Base-by-base conservation (phyloP, 352 stramenopile genomes). In the Globisporangium mamillatum region DNA sequence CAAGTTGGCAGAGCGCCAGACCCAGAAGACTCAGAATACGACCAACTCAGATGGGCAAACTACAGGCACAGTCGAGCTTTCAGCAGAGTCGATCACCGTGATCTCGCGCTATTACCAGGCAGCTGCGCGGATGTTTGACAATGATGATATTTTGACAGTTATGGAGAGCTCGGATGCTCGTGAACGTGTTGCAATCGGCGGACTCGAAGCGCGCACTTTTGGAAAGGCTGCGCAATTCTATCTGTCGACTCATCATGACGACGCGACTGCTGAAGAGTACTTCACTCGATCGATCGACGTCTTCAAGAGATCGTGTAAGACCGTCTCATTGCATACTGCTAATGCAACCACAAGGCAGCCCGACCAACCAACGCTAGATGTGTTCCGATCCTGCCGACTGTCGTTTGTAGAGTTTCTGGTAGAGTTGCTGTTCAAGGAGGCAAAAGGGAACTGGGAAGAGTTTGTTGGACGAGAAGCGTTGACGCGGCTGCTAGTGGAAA, bases 81-180 rank as follows among this genome's bases (percentile, higher is more conserved):
- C 62, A 9, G 22, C 8, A 8, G 78, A 77, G 20, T 79, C 81
- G 0, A 60, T 89, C 9, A 81, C 72, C 22, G 50, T 82, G 20
- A 80, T 92, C 38, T 78, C 78, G 18, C 67, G 76, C 46, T 95
- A 95, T 67, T 93, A 90, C 57, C 76, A 89, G 46, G 88, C 87
- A 1, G 76, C 86, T 24, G 89, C 82, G 20, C 88, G 89, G 44
- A 87, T 93, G 78, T 95, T 95, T 63, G 85, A 93, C 60, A 95
- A 93, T 55, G 68, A 79, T 20, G 87, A 95, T 60, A 86, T 95
- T 53, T 70, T 91, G 48, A 80, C 81, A 5, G 74, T 93, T 59
- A 80, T 91, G 67, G 78, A 91, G 57, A 84, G 57, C 53, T 67
- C 89, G 36, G 41, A 67, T 38, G 38, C 60, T 18, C 75, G 60